Conservation (phyloP, 768 basidiomycete genomes). For the Lentinula guzmanii region DNA sequence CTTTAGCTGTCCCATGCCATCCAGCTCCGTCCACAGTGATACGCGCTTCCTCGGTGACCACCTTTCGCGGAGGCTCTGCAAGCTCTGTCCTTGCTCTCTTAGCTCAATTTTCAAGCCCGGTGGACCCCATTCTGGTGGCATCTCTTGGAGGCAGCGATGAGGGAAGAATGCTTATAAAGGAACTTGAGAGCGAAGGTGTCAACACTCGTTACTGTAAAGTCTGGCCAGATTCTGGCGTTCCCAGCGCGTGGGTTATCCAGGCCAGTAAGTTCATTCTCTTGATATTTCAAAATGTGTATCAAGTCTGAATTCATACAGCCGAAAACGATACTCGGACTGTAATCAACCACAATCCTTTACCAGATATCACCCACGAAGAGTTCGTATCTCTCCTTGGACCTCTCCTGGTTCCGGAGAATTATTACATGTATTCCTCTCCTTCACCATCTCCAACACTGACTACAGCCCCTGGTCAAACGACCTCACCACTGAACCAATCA, state of each 20-base stretch:
- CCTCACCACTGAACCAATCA: constrained; percentile 3
- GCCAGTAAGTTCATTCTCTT: constrained; percentile 38
- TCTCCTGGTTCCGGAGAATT: constrained; percentile 79
- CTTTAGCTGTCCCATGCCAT: constrained; percentile 54
- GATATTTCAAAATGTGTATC: not conserved
- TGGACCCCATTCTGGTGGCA: constrained; percentile 68
- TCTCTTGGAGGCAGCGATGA: constrained; percentile 71
- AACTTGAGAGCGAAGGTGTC: constrained; percentile 63
- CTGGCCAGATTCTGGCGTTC: constrained; percentile 67
- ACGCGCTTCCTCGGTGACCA: constrained; percentile 68
- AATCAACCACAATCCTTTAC: constrained; percentile 83
- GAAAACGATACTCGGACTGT: constrained; percentile 61
- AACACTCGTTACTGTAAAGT: constrained; percentile 70
- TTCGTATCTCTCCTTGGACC: constrained; percentile 77
- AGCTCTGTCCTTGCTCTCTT: constrained; percentile 63
- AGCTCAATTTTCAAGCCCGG: constrained; percentile 55
- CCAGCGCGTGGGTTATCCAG: constrained; percentile 77
- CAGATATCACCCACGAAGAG: constrained; percentile 83
- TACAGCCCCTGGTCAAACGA: constrained; percentile 12
- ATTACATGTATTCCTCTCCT: constrained; percentile 29
- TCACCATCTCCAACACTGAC: constrained; percentile 15
- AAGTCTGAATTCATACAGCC: constrained; percentile 24
- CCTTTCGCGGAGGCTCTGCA: constrained; percentile 67
- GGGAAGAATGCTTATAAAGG: constrained; percentile 52
- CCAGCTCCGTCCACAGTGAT: constrained; percentile 51